A percentile compares a stretch with the other conserved stretches of the same genome.
Evolutionary conservation across 2,329 filamentous ascomycete genomes (phyloP).

Genomic region (Pseudogymnoascus sp.): DNA sequence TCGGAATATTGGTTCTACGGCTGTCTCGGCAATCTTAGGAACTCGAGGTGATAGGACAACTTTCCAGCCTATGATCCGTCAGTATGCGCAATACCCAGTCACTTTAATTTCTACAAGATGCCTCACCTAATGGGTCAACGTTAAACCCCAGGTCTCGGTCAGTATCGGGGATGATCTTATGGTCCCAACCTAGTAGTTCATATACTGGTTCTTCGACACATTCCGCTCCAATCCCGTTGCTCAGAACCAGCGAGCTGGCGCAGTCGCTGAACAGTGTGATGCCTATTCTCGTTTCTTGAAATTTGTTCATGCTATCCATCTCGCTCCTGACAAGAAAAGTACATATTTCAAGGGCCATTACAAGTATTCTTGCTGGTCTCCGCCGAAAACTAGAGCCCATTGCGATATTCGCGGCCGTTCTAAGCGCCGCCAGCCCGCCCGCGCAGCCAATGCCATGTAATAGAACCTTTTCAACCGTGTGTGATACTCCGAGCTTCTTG

Average conservation of each 20-base stretch:
- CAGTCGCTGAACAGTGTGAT: constrained; percentile 63
- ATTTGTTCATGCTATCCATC: constrained; percentile 52
- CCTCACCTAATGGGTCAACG: constrained; percentile 51
- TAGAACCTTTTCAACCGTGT: constrained; percentile 55
- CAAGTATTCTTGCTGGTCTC: constrained; percentile 55
- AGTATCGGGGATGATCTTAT: constrained; percentile 54
- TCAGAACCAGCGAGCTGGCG: constrained; percentile 57
- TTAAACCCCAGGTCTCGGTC: constrained; percentile 59
- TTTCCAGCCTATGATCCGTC: constrained; percentile 47
- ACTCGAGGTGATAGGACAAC: constrained; percentile 56
- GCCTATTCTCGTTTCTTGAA: constrained; percentile 57
- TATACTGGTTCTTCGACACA: constrained; percentile 37
- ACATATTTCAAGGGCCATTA: constrained; percentile 57
- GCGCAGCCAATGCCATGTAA: constrained; percentile 61
- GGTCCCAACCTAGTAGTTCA: constrained; percentile 58
- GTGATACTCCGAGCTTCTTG: constrained; percentile 49
- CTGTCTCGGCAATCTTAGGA: constrained; percentile 46
- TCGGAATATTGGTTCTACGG: constrained; percentile 47
- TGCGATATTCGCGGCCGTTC: constrained; percentile 60
- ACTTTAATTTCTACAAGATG: background rate
- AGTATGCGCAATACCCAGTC: background rate
- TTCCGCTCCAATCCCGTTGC: constrained; percentile 50
- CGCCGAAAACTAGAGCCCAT: constrained; percentile 53
- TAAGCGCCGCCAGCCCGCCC: constrained; percentile 53
- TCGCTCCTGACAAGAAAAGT: constrained; percentile 57